Base-by-base conservation (phyloP, 805 yeast genomes). In the Debaryomyces tyrocola region DNA sequence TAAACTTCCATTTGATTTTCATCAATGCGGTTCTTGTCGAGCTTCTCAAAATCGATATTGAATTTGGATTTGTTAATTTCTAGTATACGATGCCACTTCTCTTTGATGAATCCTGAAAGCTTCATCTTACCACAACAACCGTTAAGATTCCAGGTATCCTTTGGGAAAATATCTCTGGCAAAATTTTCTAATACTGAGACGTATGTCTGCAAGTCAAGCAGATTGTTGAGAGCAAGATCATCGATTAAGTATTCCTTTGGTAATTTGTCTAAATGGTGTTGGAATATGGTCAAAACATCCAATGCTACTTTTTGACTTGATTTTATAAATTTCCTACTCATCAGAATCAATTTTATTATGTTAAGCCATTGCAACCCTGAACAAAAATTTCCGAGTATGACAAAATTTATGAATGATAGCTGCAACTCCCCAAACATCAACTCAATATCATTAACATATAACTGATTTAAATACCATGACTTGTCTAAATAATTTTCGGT, bases 301-400 rank as follows among this genome's bases (percentile, higher is more conserved):
- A 49, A 39, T 18, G 65, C 67, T 31, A 79, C 61, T 0, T 35
- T 17, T 0, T 58, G 48, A 10, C 66, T 48, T 2, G 47, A 35
- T 1, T 24, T 38, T 3, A 76, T 43, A 12, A 69, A 59, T 1
- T 14, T n/a, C 20, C 47, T 47, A 44, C 65, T 50, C 40, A 67
- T 61, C 50, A 74, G 66, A 3, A 77, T 21, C 9, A 85, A 56
- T 40, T 72, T 74, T 10, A 80, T 52, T 31, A 84, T 50, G 15
- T 67, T 70, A 44, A 78, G 70, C 91, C 91, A 86, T 53, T 85
- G 90, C 17, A 78, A 65, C 15, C 80, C 75, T 11, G 85, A 80
- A 15, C 87, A 79, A 55, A 78, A 77, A 59, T 85, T 87, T 12
- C 85, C 87, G 50, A 85, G 67, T 0, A 82, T 53, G 1, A 82